Conservation (phyloP, 768 basidiomycete species). For the Vararia minispora region DNA sequence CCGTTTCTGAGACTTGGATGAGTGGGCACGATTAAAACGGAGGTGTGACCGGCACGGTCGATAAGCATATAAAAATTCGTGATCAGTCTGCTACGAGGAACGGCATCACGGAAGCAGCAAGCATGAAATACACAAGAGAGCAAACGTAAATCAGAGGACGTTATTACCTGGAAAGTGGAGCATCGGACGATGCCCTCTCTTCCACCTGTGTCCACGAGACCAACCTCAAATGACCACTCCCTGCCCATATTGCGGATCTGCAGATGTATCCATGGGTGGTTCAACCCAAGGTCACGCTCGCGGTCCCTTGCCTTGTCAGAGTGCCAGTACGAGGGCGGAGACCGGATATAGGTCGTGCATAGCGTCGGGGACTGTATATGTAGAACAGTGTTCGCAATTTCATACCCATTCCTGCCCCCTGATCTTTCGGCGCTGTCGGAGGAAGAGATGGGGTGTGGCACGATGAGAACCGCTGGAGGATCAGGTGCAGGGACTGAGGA, state of each 20-base stretch:
- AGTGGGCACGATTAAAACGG: background rate
- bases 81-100: conserved; percentile 1
- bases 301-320: conserved; percentile 6
- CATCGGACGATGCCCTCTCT: conserved; percentile 50
- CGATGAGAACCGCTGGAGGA: conserved; percentile 34
- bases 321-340: conserved; percentile 29
- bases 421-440: conserved; percentile 14
- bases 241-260: conserved; percentile 60
- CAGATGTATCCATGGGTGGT: conserved; percentile 64
- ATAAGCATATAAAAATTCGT: background rate
- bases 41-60: background rate
- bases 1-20: background rate
- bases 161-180: conserved; percentile 70
- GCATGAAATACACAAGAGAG: conserved; percentile 12
- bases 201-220: conserved; percentile 53
- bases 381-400: conserved; percentile 55
- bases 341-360: conserved; percentile 54
- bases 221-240: conserved; percentile 70
- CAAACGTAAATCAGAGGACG: conserved; percentile 5
- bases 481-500: conserved; percentile 36
- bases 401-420: conserved; percentile 23
- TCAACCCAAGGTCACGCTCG: conserved; percentile 38
- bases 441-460: conserved; percentile 22
- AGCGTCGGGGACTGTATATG: conserved; percentile 74
- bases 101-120: background rate